A percentile compares a stretch with the other conserved stretches of the same genome.
phyloP scores from a whole-genome alignment of 2,329 filamentous ascomycete species.

The Decorospora gaudefroyi region DNA sequence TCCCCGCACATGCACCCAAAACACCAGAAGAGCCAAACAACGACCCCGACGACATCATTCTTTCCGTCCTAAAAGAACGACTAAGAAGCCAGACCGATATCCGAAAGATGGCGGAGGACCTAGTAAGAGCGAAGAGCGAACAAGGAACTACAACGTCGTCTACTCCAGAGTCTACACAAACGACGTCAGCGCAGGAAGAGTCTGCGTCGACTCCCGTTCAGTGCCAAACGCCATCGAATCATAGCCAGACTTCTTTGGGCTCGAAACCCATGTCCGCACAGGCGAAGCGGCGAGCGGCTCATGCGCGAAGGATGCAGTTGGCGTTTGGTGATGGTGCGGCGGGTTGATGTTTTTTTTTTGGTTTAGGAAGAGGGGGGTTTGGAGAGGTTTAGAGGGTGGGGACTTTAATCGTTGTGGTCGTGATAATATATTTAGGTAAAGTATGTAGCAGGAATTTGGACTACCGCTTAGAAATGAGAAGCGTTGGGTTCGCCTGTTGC shows the following conservation, averaged over 20 bases:
- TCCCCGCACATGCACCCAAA: not conserved
- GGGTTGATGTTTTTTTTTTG: not conserved
- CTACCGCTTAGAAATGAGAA: too few relatives aligned
- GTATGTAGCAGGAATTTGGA: too few relatives aligned
- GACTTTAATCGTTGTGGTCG: too few relatives aligned
- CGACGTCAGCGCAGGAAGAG: too few relatives aligned
- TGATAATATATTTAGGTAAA: too few relatives aligned
- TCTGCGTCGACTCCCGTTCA: not conserved
- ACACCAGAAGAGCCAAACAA: not conserved
- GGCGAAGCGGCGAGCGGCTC: constrained; percentile 33
- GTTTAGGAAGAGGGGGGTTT: not conserved
- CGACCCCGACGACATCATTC: constrained; percentile 4
- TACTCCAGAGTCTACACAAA: not conserved
- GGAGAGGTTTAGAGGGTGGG: not conserved
- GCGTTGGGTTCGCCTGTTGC: too few relatives aligned
- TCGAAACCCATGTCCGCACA: constrained; percentile 26
- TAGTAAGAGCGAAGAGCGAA: not conserved
- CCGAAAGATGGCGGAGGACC: not conserved
- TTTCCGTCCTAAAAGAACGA: constrained; percentile 8
- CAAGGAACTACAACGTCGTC: too few relatives aligned
- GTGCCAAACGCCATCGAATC: not conserved
- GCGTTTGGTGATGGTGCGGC: constrained; percentile 21
- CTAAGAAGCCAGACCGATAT: constrained; percentile 6
- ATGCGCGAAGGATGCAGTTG: constrained; percentile 33
- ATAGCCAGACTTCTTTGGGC: not conserved